phyloP scores from a whole-genome alignment of 2,329 filamentous ascomycete genomes.

The Colletotrichum echinochloae region DNA sequence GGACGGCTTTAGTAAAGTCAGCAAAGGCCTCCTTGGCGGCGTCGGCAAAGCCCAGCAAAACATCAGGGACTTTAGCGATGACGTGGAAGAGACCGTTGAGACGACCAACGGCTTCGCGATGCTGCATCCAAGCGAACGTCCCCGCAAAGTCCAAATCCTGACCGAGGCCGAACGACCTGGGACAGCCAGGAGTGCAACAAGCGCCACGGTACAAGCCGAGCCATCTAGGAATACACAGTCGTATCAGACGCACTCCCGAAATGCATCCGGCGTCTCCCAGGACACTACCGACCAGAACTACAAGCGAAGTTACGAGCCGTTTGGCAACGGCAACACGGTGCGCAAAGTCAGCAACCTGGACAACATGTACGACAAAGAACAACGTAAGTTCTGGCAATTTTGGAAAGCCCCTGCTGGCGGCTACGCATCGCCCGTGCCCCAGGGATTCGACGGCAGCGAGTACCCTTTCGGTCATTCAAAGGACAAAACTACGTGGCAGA shows the following conservation, averaged over 20 bases:
- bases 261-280: conserved; percentile 53
- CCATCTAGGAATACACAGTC: conserved; percentile 48
- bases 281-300: conserved; percentile 51
- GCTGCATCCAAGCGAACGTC: conserved; percentile 44
- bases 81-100: conserved; percentile 64
- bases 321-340: conserved; percentile 61
- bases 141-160: conserved; percentile 48
- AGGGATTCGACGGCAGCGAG: conserved; percentile 61
- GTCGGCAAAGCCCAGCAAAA: conserved; percentile 59
- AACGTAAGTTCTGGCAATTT: conserved; percentile 70
- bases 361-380: conserved; percentile 60
- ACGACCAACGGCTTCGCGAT: conserved; percentile 65
- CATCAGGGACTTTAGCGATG: conserved; percentile 61
- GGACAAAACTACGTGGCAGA: conserved; percentile 63
- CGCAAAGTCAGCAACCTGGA: conserved; percentile 62
- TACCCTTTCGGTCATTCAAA: conserved; percentile 54
- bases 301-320: conserved; percentile 49
- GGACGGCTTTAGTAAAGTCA: conserved; percentile 61
- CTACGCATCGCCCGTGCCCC: conserved; percentile 71
- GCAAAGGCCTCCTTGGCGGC: conserved; percentile 47
- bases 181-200: conserved; percentile 16
- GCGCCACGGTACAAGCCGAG: conserved; percentile 19
- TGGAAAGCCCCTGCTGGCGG: conserved; percentile 73
- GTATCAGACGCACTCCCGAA: conserved; percentile 52
- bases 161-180: conserved; percentile 49